These are phyloP conservation scores for Pyricularia pennisetigena DNA, from an alignment of 2,329 filamentous ascomycete species.

Conservation along the genomic window DNA sequence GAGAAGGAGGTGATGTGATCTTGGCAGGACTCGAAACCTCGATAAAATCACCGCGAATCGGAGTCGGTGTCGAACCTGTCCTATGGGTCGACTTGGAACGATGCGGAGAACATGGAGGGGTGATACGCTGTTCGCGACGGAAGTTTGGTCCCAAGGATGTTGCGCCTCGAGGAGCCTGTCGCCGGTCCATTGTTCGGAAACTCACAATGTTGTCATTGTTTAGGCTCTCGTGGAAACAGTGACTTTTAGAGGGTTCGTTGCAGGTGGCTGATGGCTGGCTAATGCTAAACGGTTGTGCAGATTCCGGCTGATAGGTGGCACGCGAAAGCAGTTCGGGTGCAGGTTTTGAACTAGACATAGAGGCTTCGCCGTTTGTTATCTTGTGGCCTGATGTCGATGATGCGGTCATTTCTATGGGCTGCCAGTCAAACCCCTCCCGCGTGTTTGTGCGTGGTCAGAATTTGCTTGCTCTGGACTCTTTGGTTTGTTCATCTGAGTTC, in stretches of 20 bases:
- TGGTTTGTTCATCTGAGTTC: neutral
- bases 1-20: slow-evolving; percentile 23
- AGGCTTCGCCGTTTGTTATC: neutral
- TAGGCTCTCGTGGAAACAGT: neutral
- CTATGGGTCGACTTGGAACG: neutral
- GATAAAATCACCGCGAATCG: slow-evolving; percentile 27
- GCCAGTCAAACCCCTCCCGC: neutral
- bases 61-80: neutral
- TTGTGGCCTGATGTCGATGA: neutral
- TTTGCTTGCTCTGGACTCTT: neutral
- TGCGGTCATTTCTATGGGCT: too few species aligned
- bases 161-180: neutral
- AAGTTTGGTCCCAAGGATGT: neutral
- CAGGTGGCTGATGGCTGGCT: neutral
- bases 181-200: neutral
- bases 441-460: neutral
- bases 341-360: neutral
- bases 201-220: neutral
- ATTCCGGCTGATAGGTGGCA: neutral
- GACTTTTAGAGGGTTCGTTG: neutral
- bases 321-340: neutral
- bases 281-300: neutral
- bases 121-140: neutral
- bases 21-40: slow-evolving; percentile 18
- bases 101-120: neutral